These are phyloP conservation scores for Boeremia lycopersici DNA, from an alignment of 2,329 filamentous ascomycete genomes.

Conservation along the genomic window DNA sequence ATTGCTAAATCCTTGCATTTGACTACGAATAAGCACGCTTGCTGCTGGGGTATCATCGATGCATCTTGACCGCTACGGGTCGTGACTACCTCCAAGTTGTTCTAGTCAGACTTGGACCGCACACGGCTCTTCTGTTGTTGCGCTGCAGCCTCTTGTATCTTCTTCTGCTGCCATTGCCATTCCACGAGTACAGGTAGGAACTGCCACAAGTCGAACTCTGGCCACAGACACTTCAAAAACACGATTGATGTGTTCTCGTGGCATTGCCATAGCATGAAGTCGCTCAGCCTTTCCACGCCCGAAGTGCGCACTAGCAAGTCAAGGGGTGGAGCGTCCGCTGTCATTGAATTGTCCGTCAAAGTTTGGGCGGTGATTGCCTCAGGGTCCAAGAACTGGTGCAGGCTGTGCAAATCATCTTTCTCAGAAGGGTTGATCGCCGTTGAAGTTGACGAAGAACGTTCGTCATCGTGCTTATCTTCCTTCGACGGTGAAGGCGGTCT, in stretches of 20 bases:
- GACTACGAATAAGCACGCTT: slow-evolving; percentile 29
- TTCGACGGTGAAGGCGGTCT: slow-evolving; percentile 48
- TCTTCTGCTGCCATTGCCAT: slow-evolving; percentile 72
- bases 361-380: slow-evolving; percentile 86
- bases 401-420: slow-evolving; percentile 32
- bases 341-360: slow-evolving; percentile 86
- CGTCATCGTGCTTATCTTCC: slow-evolving; percentile 36
- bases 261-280: slow-evolving; percentile 99
- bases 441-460: slow-evolving; percentile 46
- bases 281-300: slow-evolving; percentile 88
- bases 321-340: slow-evolving; percentile 80
- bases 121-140: slow-evolving; percentile 41
- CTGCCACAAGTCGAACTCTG: slow-evolving; percentile 91
- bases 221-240: slow-evolving; percentile 92
- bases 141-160: slow-evolving; percentile 46
- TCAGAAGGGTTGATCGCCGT: slow-evolving; percentile 45
- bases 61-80: slow-evolving; percentile 11
- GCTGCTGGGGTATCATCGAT: slow-evolving; percentile 35
- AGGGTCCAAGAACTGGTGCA: slow-evolving; percentile 65
- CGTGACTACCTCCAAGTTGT: not conserved
- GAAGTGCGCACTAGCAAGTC: slow-evolving; percentile 93
- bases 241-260: slow-evolving; percentile 91
- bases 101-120: slow-evolving; percentile 35
- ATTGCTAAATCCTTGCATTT: slow-evolving; percentile 19
- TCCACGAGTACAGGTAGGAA: slow-evolving; percentile 92